Conservation (phyloP, 164 flowering plant species). For the Nelumbo lutea region DNA sequence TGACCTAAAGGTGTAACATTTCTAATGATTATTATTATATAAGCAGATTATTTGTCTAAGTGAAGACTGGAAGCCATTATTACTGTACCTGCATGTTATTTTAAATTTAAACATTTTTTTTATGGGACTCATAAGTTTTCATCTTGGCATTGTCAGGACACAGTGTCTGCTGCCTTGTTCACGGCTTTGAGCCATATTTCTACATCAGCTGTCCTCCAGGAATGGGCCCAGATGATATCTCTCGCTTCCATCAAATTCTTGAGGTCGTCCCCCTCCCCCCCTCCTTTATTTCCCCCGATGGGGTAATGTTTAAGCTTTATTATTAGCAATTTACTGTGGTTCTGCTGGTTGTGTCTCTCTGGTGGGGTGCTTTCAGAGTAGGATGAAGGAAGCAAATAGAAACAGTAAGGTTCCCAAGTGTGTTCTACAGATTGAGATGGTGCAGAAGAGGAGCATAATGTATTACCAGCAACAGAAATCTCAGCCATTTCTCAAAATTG, state of each 20-base stretch:
- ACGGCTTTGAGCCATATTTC: slow-evolving; percentile 96
- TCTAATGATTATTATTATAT: too few species aligned
- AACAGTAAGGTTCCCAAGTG: slow-evolving; percentile 57
- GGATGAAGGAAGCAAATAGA: slow-evolving; percentile 74
- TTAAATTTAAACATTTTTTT: too few species aligned
- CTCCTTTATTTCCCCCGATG: not conserved
- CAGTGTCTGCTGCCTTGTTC: slow-evolving; percentile 92
- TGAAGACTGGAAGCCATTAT: too few species aligned
- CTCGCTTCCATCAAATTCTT: slow-evolving; percentile 64
- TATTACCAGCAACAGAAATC: slow-evolving; percentile 73
- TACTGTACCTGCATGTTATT: too few species aligned
- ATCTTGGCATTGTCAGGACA: slow-evolving; percentile 47
- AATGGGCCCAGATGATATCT: slow-evolving; percentile 92
- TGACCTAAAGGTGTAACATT: too few species aligned
- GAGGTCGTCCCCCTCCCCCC: slow-evolving; percentile 54
- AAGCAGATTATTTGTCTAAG: too few species aligned
- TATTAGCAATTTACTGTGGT: not conserved
- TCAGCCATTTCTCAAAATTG: slow-evolving; percentile 90
- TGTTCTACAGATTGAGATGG: slow-evolving; percentile 61
- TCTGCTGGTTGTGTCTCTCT: slow-evolving; percentile 7
- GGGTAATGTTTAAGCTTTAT: not conserved
- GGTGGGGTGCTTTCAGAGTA: slow-evolving; percentile 35
- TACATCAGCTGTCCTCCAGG: slow-evolving; percentile 85
- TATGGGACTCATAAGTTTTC: not conserved
- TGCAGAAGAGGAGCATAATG: slow-evolving; percentile 92